Evolutionary conservation across 2,329 filamentous ascomycete species (phyloP), one percentile per base, ranked within the genome.

Genomic region (Cordyceps militaris): DNA sequence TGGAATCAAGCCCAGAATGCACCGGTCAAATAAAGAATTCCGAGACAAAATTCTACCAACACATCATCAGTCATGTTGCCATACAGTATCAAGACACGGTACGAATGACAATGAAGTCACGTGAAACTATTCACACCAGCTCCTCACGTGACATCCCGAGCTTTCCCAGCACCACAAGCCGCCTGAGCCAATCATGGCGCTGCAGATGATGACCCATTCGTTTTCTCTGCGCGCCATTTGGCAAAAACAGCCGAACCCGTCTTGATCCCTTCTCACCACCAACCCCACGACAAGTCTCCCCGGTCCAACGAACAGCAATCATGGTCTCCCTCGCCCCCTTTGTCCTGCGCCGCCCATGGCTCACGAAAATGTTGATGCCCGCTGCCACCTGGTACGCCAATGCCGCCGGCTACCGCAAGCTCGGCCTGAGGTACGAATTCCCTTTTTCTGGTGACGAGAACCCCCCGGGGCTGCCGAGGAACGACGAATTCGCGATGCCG

Each of bases 381-480:
- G 72, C 96, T 64, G 84, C 92, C 75, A 83, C 85, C 70, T 96
- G 91, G 91, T 97, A 97, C 79, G 77, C 78, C 76, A 87, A 93
- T 72, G 88, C 91, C 68, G 83, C 92, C 67, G 93, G 93, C 72
- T 96, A 97, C 83, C 88, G 91, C 77, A 85, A 93, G 83, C 81
- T 97, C 70, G 93, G 93, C 70, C 81, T 97, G 76, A 89, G 82
- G 91, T 96, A 87, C 73, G 71, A 66, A 64, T 64, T 9, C 1
- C 26, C 23, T 16, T n/a, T 42, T 44, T 54, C n/a, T 42, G 16
- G n/a, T 28, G 40, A 28, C 19, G 28, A 36, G 14, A 13, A 14
- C 13, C n/a, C 11, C 42, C 40, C 34, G 16, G 19, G 26, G 40
- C 38, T 54, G 44, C 51, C 38, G 28, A 54, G 32, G 14, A 44